Base-by-base conservation (phyloP, 225 moss, liverwort and hornwort genomes). In the Sphagnum tenellum region DNA sequence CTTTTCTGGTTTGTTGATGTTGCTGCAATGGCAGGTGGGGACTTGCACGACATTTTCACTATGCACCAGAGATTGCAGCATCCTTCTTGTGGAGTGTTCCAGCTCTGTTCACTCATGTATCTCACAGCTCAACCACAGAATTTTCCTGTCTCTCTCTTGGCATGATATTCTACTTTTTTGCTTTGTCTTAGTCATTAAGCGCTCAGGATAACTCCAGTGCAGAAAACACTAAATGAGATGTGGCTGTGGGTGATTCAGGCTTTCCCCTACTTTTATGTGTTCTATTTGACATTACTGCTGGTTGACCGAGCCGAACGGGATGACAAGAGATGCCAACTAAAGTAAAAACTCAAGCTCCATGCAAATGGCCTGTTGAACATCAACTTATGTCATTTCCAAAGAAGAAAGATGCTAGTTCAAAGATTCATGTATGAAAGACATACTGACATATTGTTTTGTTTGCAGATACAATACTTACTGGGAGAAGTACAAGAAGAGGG, bases 11-110 rank as follows among this genome's bases (percentile, higher is more conserved):
- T 29, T 29, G 29, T 29, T 29, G 29, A 29, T 29, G 29, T 29
- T 29, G 29, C 29, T 29, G 29, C 29, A 57, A 54, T 54, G 45
- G 50, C 74, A 95, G 95, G 95, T 98, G 98, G 98, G 90, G 87
- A 57, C 78, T 98, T 66, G 85, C 98, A 65, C 85, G 98, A 45
- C 98, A 98, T 77, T 93, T 98, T 12, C 98, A 98, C 73, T 98
- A 93, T 52, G 83, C 77, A 61, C 98, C 98, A 44, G 93, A 98
- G 77, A 98, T 98, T 72, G 74, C 82, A 65, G 90, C 89, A 64
- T 66, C 93, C 48, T 93, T 98, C 70, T 93, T 93, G 59, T 98
- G 98, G 98, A 93, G 85, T 66, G 75, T 98, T 53, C 98, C 93
- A 44, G 98, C 93, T 55, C 89, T 90, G 47, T 88, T 98, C 68